These are phyloP conservation scores for Ganoderma lingzhi DNA, from an alignment of 1,284 basidiomycete genomes.

Conservation along the genomic window DNA sequence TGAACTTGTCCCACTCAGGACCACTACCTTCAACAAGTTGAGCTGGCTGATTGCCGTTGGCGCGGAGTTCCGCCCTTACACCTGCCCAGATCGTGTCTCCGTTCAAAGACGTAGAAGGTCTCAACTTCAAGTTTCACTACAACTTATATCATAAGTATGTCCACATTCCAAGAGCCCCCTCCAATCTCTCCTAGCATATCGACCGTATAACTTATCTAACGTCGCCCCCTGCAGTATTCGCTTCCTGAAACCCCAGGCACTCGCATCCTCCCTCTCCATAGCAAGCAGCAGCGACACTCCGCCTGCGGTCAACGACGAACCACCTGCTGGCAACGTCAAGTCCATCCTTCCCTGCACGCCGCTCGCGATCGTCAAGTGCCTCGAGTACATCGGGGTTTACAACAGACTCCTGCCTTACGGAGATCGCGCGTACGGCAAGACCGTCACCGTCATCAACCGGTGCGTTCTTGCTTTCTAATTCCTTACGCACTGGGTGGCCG, in stretches of 20 bases:
- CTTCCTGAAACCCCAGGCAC: constrained; percentile 72
- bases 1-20: constrained; percentile 60
- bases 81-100: constrained; percentile 85
- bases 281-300: constrained; percentile 38
- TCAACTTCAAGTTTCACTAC: constrained; percentile 96
- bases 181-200: background rate
- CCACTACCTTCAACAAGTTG: constrained; percentile 92
- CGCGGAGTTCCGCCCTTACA: constrained; percentile 19
- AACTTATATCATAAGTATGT: constrained; percentile 95
- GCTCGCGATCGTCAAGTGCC: constrained; percentile 93
- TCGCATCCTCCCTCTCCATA: constrained; percentile 55
- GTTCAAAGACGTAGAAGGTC: constrained; percentile 96
- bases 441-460: constrained; percentile 95
- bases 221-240: constrained; percentile 64
- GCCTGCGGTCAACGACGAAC: constrained; percentile 60
- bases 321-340: constrained; percentile 87
- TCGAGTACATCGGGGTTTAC: constrained; percentile 93
- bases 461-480: constrained; percentile 42
- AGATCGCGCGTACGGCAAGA: constrained; percentile 93
- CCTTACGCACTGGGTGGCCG: background rate
- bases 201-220: background rate
- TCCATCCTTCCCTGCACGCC: constrained; percentile 98
- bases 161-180: background rate
- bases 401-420: constrained; percentile 93
- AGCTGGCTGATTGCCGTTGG: constrained; percentile 15